phyloP scores from a whole-genome alignment of 805 yeast genomes.

The Nakazawaea wickerhamii region DNA sequence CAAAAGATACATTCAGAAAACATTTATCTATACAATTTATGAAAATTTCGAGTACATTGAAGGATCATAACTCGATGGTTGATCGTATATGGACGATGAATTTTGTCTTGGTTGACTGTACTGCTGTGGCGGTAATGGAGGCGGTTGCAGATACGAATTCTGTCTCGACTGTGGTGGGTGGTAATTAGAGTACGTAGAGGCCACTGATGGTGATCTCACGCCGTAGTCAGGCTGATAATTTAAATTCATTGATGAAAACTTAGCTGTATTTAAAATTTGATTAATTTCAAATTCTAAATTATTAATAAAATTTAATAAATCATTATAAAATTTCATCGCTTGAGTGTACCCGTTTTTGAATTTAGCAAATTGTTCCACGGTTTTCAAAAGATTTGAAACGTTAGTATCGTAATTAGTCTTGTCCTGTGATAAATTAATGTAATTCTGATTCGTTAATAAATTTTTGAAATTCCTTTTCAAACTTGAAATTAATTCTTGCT shows the following conservation, averaged over 20 bases:
- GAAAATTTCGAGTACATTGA: slow-evolving; percentile 35
- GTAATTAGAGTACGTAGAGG: slow-evolving; percentile 18
- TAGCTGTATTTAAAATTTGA: slow-evolving; percentile 20
- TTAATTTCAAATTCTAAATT: slow-evolving; percentile 23
- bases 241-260: slow-evolving; percentile 17
- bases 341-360: slow-evolving; percentile 53
- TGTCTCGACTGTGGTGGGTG: slow-evolving; percentile 17
- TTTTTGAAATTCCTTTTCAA: slow-evolving; percentile 39
- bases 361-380: slow-evolving; percentile 53
- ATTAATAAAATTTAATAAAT: slow-evolving; percentile 34
- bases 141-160: slow-evolving; percentile 14
- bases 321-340: slow-evolving; percentile 60
- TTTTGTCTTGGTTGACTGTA: slow-evolving; percentile 19
- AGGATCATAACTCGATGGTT: slow-evolving; percentile 47
- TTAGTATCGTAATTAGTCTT: slow-evolving; percentile 31
- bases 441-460: slow-evolving; percentile 37
- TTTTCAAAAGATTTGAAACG: slow-evolving; percentile 38
- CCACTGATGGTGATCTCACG: slow-evolving; percentile 11
- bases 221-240: slow-evolving; percentile 2
- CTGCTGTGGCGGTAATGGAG: slow-evolving; percentile 17
- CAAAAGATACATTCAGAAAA: too few species aligned
- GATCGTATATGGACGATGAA: slow-evolving; percentile 28
- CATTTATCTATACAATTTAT: not conserved
- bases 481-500: slow-evolving; percentile 40
- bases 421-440: slow-evolving; percentile 35